phyloP scores from a whole-genome alignment of 495 filamentous ascomycete species.

The Trichocladium uniseriatum region DNA sequence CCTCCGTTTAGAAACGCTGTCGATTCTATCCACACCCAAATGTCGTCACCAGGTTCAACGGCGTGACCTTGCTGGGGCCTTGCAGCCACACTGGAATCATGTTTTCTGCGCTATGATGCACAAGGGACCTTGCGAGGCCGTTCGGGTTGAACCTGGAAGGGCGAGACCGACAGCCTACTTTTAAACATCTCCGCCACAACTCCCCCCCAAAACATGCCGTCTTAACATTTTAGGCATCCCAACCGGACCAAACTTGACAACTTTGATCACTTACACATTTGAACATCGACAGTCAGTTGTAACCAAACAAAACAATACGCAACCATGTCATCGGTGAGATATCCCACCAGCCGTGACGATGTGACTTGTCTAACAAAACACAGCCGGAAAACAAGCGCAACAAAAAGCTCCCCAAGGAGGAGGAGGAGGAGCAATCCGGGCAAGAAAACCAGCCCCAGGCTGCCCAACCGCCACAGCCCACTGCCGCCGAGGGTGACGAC shows the following conservation, averaged over 20 bases:
- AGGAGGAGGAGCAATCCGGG: constrained; percentile 12
- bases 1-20: background rate
- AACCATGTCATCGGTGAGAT: constrained; percentile 23
- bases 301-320: background rate
- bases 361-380: constrained; percentile 8
- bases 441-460: constrained; percentile 1
- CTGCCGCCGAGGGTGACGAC: constrained; percentile 9
- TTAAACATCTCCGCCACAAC: constrained; percentile 5
- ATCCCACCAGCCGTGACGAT: background rate
- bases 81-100: constrained; percentile 7
- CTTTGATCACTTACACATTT: too few relatives aligned
- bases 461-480: constrained; percentile 5
- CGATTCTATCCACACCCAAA: constrained; percentile 2
- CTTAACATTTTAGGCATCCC: background rate
- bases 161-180: background rate
- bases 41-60: constrained; percentile 20
- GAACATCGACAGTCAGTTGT: too few relatives aligned
- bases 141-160: constrained; percentile 3
- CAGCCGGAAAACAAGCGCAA: constrained; percentile 7
- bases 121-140: constrained; percentile 13
- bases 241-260: too few relatives aligned
- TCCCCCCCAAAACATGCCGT: too few relatives aligned
- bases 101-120: constrained; percentile 19
- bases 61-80: background rate
- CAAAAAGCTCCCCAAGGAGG: constrained; percentile 13